These are phyloP conservation scores for Nicotiana knightiana DNA, from an alignment of 257 asterid species.

Conservation along the genomic window DNA sequence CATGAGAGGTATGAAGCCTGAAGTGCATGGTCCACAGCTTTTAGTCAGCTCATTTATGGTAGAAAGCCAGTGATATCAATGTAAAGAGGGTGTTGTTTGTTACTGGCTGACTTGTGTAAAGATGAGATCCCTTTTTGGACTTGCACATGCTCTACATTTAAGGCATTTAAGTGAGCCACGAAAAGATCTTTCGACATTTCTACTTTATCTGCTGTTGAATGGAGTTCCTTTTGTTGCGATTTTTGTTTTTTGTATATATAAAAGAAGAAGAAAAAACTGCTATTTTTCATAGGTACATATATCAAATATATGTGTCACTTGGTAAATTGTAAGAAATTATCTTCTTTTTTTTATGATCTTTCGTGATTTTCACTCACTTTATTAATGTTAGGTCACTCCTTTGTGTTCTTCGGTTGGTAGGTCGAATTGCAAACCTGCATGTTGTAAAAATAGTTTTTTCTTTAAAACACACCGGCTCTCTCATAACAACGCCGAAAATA, in stretches of 20 bases:
- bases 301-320: not conserved
- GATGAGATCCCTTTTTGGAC: slow-evolving; percentile 18
- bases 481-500: not conserved
- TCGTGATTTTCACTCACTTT: not conserved
- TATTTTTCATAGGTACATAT: not conserved
- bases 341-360: not conserved
- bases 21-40: slow-evolving; percentile 34
- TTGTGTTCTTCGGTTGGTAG: not conserved
- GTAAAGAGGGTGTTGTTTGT: slow-evolving; percentile 9
- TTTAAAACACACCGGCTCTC: not conserved
- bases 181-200: not conserved
- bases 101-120: not conserved
- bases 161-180: slow-evolving; percentile 7
- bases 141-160: slow-evolving; percentile 48
- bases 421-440: no score
- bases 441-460: not conserved
- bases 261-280: not conserved
- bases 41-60: slow-evolving; percentile 11
- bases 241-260: not conserved
- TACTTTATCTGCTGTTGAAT: not conserved
- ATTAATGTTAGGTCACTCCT: not conserved
- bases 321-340: not conserved
- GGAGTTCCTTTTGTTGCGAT: not conserved
- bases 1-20: not conserved
- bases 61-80: slow-evolving; percentile 8